Base-by-base conservation (phyloP, 164 flowering plant species). In the Tetracentron sinense region DNA sequence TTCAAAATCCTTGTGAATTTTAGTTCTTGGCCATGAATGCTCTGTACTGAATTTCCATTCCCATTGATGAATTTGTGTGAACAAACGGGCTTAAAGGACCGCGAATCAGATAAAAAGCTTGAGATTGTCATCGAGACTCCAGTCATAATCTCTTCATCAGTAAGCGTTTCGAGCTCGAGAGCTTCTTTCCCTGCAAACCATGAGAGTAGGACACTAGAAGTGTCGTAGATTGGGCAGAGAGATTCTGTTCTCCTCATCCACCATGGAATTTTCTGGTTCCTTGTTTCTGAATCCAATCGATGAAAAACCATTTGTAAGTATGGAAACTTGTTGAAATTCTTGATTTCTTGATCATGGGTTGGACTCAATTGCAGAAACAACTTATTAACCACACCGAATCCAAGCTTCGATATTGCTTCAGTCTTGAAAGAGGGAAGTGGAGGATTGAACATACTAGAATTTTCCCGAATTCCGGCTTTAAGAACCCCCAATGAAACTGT, bases 111-210 rank as follows among this genome's bases (percentile, higher is more conserved):
- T 29, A 79, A 53, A 56, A 90, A 82, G 61, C 72, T 75, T 0
- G 85, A 76, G 22, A 88, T 50, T 4, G 96, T 84, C 2, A 78
- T 67, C 2, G 88, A 76, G 14, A 94, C 84, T 28, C 92, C 97
- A n/a, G 71, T 54, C 10, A 83, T 62, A 17, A 94, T 81, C 69
- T 88, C 93, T 20, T 84, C 85, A 8, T 91, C 92, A 8, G 50
- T 42, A 0, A 91, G 85, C 1, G 77, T 56, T 62, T 94, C 99
- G 6, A 94, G 88, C 74, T 82, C 81, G 1, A 88, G 77, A 19
- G 99, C 99, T 74, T 94, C 96, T 55, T 84, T 65, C 6, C 99
- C 99, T 25, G 96, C 95, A 66, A 94, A 91, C 99, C 99, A 94
- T 49, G 93, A 78, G 0, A 91, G 73, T 0, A 91, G 60, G 0